Conservation (phyloP, 306 rosid genomes). For the Castanea sativa region DNA sequence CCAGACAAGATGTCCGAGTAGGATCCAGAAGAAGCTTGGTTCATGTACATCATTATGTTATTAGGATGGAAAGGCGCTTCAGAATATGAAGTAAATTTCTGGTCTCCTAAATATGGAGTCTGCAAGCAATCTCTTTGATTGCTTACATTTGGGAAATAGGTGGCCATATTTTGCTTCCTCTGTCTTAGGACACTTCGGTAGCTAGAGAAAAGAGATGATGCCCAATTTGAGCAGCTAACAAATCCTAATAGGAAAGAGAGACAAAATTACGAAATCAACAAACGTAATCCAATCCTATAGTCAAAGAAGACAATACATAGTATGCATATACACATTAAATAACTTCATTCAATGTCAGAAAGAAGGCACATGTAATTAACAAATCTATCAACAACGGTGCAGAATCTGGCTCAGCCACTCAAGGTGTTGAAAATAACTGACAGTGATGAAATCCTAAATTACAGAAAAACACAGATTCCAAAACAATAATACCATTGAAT, state of each 20-base stretch:
- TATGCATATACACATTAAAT: not conserved
- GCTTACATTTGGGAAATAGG: conserved; percentile 39
- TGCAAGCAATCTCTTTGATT: conserved; percentile 35
- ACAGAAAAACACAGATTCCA: not conserved
- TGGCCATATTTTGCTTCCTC: conserved; percentile 22
- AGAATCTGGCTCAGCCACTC: too few species aligned
- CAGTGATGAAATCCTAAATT: not conserved
- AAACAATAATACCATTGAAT: not conserved
- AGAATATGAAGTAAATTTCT: conserved; percentile 38
- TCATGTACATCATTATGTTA: conserved; percentile 55
- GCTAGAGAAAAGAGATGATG: not conserved
- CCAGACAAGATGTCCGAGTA: conserved; percentile 52
- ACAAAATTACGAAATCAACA: not conserved
- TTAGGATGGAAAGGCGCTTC: conserved; percentile 27
- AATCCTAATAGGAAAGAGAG: conserved; percentile 12
- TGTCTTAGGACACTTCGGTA: not conserved
- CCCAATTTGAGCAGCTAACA: conserved; percentile 4
- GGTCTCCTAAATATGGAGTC: conserved; percentile 35
- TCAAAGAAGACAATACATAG: not conserved
- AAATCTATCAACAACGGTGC: too few species aligned
- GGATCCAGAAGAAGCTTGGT: conserved; percentile 62
- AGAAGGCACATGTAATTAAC: not conserved
- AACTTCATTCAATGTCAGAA: not conserved
- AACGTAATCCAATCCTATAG: not conserved
- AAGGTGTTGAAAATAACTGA: not conserved